Percentiles rank a stretch among this genome's conserved stretches.
These are phyloP conservation scores for Curvularia lunata DNA, from an alignment of 2,329 filamentous ascomycete species.

Conservation along the genomic window DNA sequence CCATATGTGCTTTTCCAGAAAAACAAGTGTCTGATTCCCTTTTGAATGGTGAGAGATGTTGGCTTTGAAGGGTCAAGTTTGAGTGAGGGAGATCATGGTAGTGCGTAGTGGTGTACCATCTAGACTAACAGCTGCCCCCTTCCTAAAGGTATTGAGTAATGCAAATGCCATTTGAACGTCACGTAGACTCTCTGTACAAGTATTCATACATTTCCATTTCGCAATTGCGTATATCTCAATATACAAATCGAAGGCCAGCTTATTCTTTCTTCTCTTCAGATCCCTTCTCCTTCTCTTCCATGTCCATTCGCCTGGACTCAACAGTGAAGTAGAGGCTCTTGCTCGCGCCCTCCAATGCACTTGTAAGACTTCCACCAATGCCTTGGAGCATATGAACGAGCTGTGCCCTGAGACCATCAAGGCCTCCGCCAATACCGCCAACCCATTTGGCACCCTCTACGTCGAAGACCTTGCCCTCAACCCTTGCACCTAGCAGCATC, in stretches of 20 bases:
- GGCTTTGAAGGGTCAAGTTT: background rate
- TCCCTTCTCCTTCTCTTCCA: slow-evolving; percentile 72
- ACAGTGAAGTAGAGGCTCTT: slow-evolving; percentile 87
- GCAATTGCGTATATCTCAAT: background rate
- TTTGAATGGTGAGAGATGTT: background rate
- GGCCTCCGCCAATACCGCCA: slow-evolving; percentile 78
- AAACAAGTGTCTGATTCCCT: background rate
- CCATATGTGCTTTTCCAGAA: background rate
- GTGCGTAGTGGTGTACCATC: background rate
- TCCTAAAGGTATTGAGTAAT: background rate
- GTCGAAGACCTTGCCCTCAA: slow-evolving; percentile 87
- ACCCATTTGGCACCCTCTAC: slow-evolving; percentile 72
- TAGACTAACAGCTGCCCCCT: background rate
- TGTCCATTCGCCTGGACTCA: slow-evolving; percentile 77
- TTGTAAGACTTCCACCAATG: slow-evolving; percentile 77
- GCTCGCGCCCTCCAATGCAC: slow-evolving; percentile 76
- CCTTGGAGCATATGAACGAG: slow-evolving; percentile 81
- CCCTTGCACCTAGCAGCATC: slow-evolving; percentile 80
- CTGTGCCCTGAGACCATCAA: slow-evolving; percentile 81
- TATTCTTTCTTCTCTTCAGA: slow-evolving; percentile 30
- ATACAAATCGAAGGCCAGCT: background rate
- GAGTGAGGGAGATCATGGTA: background rate
- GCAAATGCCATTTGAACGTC: background rate
- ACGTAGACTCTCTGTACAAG: background rate
- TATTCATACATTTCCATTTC: slow-evolving; percentile 3